A percentile compares a stretch with the other conserved stretches of the same genome.
Evolutionary conservation across 2,329 filamentous ascomycete genomes (phyloP).

Genomic region (Alternaria conjuncta): DNA sequence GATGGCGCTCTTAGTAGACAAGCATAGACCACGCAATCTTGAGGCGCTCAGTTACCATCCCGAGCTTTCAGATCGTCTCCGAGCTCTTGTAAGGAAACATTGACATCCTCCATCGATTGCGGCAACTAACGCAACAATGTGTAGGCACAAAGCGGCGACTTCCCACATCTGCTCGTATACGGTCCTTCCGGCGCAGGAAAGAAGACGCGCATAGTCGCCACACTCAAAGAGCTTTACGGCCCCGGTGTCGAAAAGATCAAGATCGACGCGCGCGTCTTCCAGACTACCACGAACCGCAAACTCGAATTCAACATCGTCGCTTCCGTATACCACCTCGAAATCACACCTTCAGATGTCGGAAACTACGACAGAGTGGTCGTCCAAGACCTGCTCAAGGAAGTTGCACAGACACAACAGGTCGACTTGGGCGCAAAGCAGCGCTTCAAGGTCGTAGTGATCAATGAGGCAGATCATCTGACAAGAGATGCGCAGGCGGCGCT

Average conservation of each 20-base stretch:
- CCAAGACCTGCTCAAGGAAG: conserved; percentile 94
- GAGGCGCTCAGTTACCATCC: conserved; percentile 84
- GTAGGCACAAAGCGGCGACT: conserved; percentile 94
- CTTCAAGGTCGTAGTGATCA: conserved; percentile 99
- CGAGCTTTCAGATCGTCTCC: conserved; percentile 85
- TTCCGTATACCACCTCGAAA: conserved; percentile 97
- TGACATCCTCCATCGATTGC: conserved; percentile 3
- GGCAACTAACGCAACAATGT: conserved; percentile 11
- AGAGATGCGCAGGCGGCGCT: conserved; percentile 95
- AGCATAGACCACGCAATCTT: conserved; percentile 73
- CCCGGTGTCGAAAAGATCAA: conserved; percentile 99
- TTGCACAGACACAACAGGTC: conserved; percentile 99
- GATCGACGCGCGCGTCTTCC: conserved; percentile 96
- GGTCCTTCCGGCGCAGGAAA: conserved; percentile 96
- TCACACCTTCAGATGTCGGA: conserved; percentile 95
- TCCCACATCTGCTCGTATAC: conserved; percentile 96
- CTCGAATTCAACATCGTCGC: conserved; percentile 99
- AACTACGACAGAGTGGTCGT: conserved; percentile 96
- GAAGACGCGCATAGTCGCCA: conserved; percentile 95
- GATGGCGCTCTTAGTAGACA: conserved; percentile 72
- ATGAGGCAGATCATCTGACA: conserved; percentile 93
- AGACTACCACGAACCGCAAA: conserved; percentile 93
- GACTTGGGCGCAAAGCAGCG: conserved; percentile 86
- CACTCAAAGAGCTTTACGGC: conserved; percentile 92
- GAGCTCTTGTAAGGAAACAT: conserved; percentile 72